Conservation (phyloP, 148 eudicot genomes). For the Vaccinium vitisidaea region DNA sequence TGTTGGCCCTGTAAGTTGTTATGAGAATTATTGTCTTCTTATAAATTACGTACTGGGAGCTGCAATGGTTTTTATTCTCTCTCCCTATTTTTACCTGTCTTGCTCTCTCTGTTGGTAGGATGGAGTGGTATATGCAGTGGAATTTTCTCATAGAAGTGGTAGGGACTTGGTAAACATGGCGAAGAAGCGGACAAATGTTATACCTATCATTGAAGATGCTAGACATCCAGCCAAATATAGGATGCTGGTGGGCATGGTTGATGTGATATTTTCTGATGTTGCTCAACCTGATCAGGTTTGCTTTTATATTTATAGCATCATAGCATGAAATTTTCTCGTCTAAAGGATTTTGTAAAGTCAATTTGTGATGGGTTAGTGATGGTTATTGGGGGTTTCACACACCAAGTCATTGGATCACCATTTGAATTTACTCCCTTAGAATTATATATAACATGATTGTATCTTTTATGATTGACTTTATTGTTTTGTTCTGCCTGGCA, state of each 20-base stretch:
- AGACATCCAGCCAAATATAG: conserved; percentile 84
- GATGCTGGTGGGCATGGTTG: conserved; percentile 88
- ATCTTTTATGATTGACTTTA: not conserved
- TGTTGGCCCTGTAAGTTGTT: conserved; percentile 66
- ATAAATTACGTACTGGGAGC: not conserved
- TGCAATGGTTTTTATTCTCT: not conserved
- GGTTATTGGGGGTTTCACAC: not conserved
- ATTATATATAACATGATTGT: not conserved
- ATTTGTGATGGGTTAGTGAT: not conserved
- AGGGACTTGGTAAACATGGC: conserved; percentile 90
- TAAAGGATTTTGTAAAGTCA: not conserved
- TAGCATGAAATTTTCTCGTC: not conserved
- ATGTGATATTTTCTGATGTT: conserved; percentile 85
- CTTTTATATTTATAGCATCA: not conserved
- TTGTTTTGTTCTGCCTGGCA: not conserved
- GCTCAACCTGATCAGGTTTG: conserved; percentile 94
- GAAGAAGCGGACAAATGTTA: conserved; percentile 78
- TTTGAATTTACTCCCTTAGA: not conserved
- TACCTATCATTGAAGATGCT: conserved; percentile 90
- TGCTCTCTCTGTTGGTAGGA: conserved; percentile 26
- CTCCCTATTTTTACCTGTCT: not conserved
- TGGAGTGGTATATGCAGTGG: conserved; percentile 80
- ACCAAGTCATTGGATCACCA: not conserved
- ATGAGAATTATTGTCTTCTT: too few relatives aligned
- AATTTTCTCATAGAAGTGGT: conserved; percentile 90